phyloP scores from a whole-genome alignment of 768 basidiomycete genomes.

The Serendipita vermifera region DNA sequence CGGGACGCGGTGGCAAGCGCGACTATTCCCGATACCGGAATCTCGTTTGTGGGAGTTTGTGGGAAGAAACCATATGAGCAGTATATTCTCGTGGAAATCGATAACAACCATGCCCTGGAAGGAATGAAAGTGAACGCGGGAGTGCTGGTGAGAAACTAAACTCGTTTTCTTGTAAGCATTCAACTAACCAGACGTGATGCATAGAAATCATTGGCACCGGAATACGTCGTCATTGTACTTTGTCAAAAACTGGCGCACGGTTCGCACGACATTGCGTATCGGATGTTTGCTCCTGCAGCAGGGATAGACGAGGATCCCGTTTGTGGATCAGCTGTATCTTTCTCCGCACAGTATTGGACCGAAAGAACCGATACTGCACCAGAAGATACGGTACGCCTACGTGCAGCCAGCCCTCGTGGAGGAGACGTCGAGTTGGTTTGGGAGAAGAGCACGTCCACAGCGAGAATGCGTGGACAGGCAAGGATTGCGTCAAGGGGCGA shows the following conservation, averaged over 20 bases:
- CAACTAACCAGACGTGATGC: too few relatives aligned
- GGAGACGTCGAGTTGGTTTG: too few relatives aligned
- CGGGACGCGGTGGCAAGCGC: slow-evolving; percentile 10
- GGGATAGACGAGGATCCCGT: slow-evolving; percentile 24
- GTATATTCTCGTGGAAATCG: slow-evolving; percentile 19
- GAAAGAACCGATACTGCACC: background rate
- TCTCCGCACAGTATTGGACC: slow-evolving; percentile 22
- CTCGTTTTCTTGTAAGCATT: too few relatives aligned
- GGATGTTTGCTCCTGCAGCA: slow-evolving; percentile 20
- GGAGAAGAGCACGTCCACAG: too few relatives aligned
- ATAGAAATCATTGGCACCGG: slow-evolving; percentile 9
- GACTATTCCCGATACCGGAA: slow-evolving; percentile 1
- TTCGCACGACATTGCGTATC: slow-evolving; percentile 21
- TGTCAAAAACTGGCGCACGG: slow-evolving; percentile 11
- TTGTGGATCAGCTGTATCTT: slow-evolving; percentile 22
- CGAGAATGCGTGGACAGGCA: too few relatives aligned
- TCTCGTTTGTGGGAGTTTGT: slow-evolving; percentile 15
- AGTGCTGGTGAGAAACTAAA: slow-evolving; percentile 16
- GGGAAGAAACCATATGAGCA: slow-evolving; percentile 6
- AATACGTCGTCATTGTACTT: slow-evolving; percentile 17
- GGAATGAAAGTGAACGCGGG: slow-evolving; percentile 12
- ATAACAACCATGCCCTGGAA: slow-evolving; percentile 16
- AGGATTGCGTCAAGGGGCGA: too few relatives aligned
- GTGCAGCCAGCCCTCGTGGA: too few relatives aligned
- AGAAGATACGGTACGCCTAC: too few relatives aligned